Percentiles rank a stretch among this genome's conserved stretches.
Conservation (phyloP, 2,329 filamentous ascomycete species). For the Venturia nashicola region DNA sequence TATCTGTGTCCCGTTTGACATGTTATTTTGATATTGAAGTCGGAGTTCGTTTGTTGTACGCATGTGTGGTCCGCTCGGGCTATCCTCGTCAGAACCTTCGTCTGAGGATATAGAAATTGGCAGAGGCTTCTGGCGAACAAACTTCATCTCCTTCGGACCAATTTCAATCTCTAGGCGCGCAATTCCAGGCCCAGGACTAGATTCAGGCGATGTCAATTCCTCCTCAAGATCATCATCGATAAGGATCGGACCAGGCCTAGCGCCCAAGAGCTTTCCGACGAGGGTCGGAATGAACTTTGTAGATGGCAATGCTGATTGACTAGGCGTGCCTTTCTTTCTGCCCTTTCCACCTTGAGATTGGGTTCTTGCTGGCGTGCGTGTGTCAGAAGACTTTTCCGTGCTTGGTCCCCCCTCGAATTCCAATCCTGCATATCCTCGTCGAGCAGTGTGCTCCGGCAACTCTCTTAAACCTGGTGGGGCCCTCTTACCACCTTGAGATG, state of each 20-base stretch:
- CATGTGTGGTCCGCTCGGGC: not conserved
- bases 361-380: not conserved
- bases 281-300: not conserved
- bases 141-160: not conserved
- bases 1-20: not conserved
- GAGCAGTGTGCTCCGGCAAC: not conserved
- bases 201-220: not conserved
- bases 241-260: not conserved
- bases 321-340: not conserved
- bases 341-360: not conserved
- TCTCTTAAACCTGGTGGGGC: not conserved
- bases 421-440: not conserved
- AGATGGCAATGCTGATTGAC: not conserved
- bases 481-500: not conserved
- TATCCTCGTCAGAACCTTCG: not conserved
- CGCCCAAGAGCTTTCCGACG: not conserved
- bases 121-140: not conserved
- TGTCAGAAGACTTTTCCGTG: not conserved
- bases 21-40: not conserved
- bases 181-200: not conserved
- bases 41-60: not conserved
- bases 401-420: not conserved
- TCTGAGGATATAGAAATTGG: not conserved
- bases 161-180: not conserved
- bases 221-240: not conserved